A percentile compares a stretch with the other conserved stretches of the same genome.
phyloP scores from a whole-genome alignment of 352 stramenopile genomes.

The Peronospora farinosa region DNA sequence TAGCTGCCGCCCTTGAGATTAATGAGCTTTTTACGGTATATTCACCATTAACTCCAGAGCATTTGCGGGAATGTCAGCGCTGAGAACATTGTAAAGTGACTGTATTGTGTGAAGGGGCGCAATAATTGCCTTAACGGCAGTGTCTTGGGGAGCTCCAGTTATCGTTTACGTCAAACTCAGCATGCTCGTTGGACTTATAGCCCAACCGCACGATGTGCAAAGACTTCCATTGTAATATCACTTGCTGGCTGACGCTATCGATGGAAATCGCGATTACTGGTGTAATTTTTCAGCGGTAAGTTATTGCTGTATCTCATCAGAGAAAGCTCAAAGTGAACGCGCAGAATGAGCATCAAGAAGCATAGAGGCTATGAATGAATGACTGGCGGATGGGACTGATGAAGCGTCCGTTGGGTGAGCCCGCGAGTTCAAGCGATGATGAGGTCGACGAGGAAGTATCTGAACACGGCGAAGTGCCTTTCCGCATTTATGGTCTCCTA shows the following conservation, averaged over 20 bases:
- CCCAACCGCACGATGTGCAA: slow-evolving; percentile 32
- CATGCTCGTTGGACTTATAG: slow-evolving; percentile 52
- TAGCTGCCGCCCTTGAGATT: slow-evolving; percentile 41
- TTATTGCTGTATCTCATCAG: slow-evolving; percentile 40
- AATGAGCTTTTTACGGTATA: slow-evolving; percentile 47
- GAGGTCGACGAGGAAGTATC: slow-evolving; percentile 23
- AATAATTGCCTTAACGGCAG: slow-evolving; percentile 50
- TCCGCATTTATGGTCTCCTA: slow-evolving; percentile 54
- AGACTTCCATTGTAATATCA: slow-evolving; percentile 44
- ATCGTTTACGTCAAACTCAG: slow-evolving; percentile 6
- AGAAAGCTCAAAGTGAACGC: slow-evolving; percentile 34
- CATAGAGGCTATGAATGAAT: slow-evolving; percentile 62
- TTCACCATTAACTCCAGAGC: slow-evolving; percentile 49
- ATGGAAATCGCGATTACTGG: slow-evolving; percentile 44
- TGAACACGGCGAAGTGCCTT: slow-evolving; percentile 20
- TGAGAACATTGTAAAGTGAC: slow-evolving; percentile 40
- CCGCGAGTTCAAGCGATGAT: slow-evolving; percentile 27
- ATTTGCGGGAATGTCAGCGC: slow-evolving; percentile 47
- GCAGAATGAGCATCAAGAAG: slow-evolving; percentile 44
- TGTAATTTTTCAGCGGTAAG: slow-evolving; percentile 49
- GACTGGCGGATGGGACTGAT: slow-evolving; percentile 63
- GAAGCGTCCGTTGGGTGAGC: slow-evolving; percentile 45
- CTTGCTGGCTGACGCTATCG: slow-evolving; percentile 60
- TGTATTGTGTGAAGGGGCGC: slow-evolving; percentile 6
- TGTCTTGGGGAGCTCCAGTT: slow-evolving; percentile 37